Percentiles rank a stretch among this genome's conserved stretches.
Evolutionary conservation across 1,139 yeast species (phyloP).

Genomic region (Suhomyces terraborum): DNA sequence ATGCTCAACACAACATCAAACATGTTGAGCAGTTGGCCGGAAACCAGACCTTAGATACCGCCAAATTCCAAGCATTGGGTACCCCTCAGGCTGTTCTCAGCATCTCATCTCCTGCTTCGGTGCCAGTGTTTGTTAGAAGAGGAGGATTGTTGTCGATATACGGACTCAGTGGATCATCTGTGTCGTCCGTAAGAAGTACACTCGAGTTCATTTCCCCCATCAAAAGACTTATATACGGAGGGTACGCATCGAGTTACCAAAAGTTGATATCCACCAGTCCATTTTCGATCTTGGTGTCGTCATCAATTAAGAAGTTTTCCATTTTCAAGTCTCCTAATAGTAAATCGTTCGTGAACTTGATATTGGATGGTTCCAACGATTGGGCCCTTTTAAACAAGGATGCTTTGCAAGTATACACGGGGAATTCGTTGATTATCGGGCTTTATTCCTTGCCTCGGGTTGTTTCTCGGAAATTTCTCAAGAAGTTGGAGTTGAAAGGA

Average conservation of each 20-base stretch:
- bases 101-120: constrained; percentile 56
- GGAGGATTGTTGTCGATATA: constrained; percentile 53
- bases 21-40: constrained; percentile 15
- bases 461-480: constrained; percentile 39
- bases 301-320: constrained; percentile 24
- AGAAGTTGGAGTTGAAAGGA: constrained; percentile 22
- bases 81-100: constrained; percentile 46
- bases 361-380: constrained; percentile 58
- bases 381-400: constrained; percentile 57
- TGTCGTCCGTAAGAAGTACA: constrained; percentile 30
- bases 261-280: constrained; percentile 51
- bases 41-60: constrained; percentile 16
- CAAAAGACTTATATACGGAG: constrained; percentile 44
- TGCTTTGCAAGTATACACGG: constrained; percentile 54
- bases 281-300: constrained; percentile 44
- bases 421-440: constrained; percentile 47
- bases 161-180: constrained; percentile 29
- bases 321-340: constrained; percentile 21
- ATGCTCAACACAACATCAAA: constrained; percentile 17
- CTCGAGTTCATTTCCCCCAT: constrained; percentile 39
- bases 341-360: constrained; percentile 44
- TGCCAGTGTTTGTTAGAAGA: constrained; percentile 50
- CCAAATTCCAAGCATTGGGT: constrained; percentile 43
- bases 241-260: constrained; percentile 45
- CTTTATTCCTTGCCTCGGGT: constrained; percentile 42